Evolutionary conservation across 23 red algal genomes (phyloP).

Genomic region (Chondrus crispus): DNA sequence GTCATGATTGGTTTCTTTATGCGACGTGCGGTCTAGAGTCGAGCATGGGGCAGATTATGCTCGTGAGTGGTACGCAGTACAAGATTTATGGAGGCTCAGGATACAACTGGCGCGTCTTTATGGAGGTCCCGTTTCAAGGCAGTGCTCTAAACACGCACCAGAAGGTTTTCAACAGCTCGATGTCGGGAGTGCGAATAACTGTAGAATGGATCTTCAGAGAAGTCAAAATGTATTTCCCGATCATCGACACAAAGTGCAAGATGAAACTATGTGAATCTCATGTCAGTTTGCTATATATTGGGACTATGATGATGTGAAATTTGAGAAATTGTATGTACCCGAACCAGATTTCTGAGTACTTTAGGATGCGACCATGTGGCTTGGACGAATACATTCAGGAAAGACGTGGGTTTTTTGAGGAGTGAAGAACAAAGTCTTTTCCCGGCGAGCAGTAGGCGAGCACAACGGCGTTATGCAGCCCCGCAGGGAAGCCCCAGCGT

Average conservation of each 20-base stretch:
- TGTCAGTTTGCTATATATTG: not conserved
- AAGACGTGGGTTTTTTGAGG: not conserved
- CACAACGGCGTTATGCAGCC: not conserved
- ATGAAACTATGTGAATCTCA: not conserved
- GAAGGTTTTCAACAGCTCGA: not conserved
- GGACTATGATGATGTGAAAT: not conserved
- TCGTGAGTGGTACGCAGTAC: not conserved
- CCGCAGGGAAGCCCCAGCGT: not conserved
- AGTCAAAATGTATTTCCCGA: slow-evolving; percentile 13
- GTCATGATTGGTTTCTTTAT: not conserved
- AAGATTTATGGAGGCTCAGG: not conserved
- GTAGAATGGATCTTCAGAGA: not conserved
- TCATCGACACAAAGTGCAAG: not conserved
- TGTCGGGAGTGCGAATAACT: not conserved
- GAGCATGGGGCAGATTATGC: not conserved
- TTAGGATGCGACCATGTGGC: not conserved
- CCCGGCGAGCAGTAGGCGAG: no score
- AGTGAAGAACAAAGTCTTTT: not conserved
- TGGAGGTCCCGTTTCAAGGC: not conserved
- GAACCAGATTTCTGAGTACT: not conserved
- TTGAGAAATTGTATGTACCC: not conserved
- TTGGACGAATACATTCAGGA: not conserved
- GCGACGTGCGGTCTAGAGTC: not conserved
- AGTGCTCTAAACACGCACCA: not conserved
- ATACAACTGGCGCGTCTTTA: not conserved